A percentile compares a stretch with the other conserved stretches of the same genome.
Conservation (phyloP, 179 eudicot species). For the Sideroxylon spinosum region DNA sequence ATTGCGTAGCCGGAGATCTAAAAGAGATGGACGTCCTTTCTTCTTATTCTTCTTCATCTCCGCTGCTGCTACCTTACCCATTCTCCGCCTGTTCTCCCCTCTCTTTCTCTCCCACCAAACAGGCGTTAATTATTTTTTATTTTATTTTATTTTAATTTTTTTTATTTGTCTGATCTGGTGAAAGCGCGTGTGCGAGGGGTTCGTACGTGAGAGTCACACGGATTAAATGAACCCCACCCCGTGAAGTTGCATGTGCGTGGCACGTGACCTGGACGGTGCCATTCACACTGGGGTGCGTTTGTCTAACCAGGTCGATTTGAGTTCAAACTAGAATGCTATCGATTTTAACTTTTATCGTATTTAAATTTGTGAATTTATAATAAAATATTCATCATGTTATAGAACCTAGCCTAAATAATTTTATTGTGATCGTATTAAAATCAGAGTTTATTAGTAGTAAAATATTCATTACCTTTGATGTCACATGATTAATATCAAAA, state of each 20-base stretch:
- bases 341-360: too few species aligned
- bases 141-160: conserved; percentile 6
- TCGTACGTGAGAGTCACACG: conserved; percentile 21
- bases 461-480: too few species aligned
- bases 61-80: conserved; percentile 34
- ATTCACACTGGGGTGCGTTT: too few species aligned
- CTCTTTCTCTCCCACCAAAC: conserved; percentile 13
- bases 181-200: not conserved
- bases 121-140: conserved; percentile 20
- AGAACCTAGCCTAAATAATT: too few species aligned
- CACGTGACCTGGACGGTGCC: conserved; percentile 13
- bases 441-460: too few species aligned
- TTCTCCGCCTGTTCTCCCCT: conserved; percentile 12
- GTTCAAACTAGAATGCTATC: too few species aligned
- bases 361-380: too few species aligned
- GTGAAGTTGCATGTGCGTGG: not conserved
- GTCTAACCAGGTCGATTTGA: too few species aligned
- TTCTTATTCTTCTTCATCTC: conserved; percentile 46
- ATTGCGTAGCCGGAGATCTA: conserved; percentile 44
- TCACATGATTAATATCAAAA: too few species aligned
- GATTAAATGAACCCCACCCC: not conserved
- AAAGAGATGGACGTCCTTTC: conserved; percentile 71
- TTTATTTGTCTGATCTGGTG: not conserved
- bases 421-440: too few species aligned
- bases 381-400: too few species aligned